Evolutionary conservation across 2,329 filamentous ascomycete genomes (phyloP), one percentile per base, ranked within the genome.

Genomic region (Domatiomyces globalis): DNA sequence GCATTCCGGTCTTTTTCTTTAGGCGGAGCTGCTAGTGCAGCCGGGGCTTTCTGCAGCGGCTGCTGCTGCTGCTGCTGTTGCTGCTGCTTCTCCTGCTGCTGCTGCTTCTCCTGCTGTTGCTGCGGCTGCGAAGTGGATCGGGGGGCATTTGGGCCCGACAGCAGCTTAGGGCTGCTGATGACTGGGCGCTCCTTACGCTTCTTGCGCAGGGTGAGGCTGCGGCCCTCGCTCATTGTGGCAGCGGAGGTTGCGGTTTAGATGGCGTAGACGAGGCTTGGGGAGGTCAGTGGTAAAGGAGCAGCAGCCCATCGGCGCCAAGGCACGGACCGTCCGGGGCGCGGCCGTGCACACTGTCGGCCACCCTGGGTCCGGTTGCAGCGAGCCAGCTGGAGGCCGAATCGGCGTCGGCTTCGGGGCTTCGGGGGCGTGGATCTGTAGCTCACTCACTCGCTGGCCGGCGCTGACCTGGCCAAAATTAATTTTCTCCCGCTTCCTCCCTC

Each of bases 171-270:
- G 46, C 56, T 56, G 67, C 77, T 80, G 66, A 79, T 80, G 60
- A 77, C 77, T 48, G 77, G 77, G 46, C 73, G 65, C 62, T 69
- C 69, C 53, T 66, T 71, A 58, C 73, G 73, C 68, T 82, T 82
- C 68, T 79, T 81, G 63, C 80, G 76, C 58, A 83, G 72, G 50
- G 79, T 82, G 58, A 82, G 73, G 47, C 77, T 77, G 62, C 73
- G 73, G 51, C 67, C 70, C 60, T 77, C 76, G 22, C 45, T 51
- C 70, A 77, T 74, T 60, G 60, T 70, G 50, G 29, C 42, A 43
- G 39, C 39, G 18, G 39, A 43, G 39, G 39, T n/a, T n/a, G 39
- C 15, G 39, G 18, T 43, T 19, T 2, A 43, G 3, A 7, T 19
- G 18, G 39, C 7, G 39, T 5, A 43, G 15, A 43, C 3, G 18